Conservation (phyloP, 78 protist genomes). For the Andalucia godoyi region DNA sequence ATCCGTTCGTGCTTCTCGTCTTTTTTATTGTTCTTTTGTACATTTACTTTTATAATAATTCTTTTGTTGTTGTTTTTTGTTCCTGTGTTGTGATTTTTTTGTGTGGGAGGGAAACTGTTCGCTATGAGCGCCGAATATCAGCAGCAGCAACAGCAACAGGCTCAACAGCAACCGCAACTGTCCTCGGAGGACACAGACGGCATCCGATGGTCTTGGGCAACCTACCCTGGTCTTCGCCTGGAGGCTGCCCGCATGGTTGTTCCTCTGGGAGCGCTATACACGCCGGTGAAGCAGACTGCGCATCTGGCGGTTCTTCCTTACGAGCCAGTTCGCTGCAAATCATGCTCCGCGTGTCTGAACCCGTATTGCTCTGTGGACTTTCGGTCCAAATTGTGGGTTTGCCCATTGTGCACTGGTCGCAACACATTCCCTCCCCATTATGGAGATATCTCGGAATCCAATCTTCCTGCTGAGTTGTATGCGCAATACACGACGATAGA, state of each 20-base stretch:
- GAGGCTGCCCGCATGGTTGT: conserved; percentile 63
- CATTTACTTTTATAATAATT: no score
- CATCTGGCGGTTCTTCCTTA: conserved; percentile 48
- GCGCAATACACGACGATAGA: conserved; percentile 68
- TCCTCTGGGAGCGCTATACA: conserved; percentile 81
- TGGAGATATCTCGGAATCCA: conserved; percentile 40
- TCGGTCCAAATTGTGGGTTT: conserved; percentile 31
- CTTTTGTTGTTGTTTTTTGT: no score
- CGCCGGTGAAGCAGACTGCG: conserved; percentile 75
- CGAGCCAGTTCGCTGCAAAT: conserved; percentile 77
- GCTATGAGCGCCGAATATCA: no score
- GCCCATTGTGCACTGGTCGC: conserved; percentile 81
- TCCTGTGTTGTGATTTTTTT: no score
- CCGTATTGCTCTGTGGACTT: conserved; percentile 60
- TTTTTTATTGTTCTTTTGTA: no score
- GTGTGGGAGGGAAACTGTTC: no score
- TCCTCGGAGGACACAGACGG: conserved; percentile 71
- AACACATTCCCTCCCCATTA: conserved; percentile 86
- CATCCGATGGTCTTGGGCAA: conserved; percentile 81
- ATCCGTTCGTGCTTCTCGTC: no score
- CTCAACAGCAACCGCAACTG: no score
- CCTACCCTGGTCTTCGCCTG: conserved; percentile 41
- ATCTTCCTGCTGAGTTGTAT: conserved; percentile 83
- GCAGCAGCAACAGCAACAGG: no score
- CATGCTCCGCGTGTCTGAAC: conserved; percentile 72